Percentiles rank a stretch among this genome's conserved stretches.
Evolutionary conservation across 1,284 basidiomycete genomes (phyloP).

Genomic region (Ganoderma resinaceum): DNA sequence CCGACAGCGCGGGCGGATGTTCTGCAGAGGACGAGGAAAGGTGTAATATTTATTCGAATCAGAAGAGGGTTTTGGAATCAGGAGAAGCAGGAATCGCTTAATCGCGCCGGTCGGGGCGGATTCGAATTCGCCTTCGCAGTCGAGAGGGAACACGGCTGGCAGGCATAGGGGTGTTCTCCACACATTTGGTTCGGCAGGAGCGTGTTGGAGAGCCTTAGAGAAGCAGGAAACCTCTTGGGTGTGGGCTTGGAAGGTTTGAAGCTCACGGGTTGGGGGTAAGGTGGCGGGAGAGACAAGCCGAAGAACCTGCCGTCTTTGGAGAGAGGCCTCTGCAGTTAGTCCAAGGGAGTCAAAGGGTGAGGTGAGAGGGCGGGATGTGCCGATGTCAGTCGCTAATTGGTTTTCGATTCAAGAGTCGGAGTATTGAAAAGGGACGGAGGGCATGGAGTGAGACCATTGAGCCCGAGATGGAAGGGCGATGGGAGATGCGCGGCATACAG

Average conservation of each 20-base stretch:
- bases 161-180: not conserved
- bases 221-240: not conserved
- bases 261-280: not conserved
- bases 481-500: not conserved
- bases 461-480: not conserved
- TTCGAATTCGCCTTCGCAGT: not conserved
- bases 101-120: not conserved
- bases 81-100: not conserved
- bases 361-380: not conserved
- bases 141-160: not conserved
- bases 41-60: not conserved
- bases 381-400: not conserved
- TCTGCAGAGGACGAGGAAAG: not conserved
- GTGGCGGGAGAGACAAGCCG: not conserved
- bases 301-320: not conserved
- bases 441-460: not conserved
- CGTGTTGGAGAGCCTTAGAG: not conserved
- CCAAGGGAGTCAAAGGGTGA: not conserved
- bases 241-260: not conserved
- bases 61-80: not conserved
- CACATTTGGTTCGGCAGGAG: not conserved
- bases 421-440: slow-evolving; percentile 1
- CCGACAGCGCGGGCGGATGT: not conserved
- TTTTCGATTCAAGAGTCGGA: not conserved
- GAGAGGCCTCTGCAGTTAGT: not conserved